A percentile compares a stretch with the other conserved stretches of the same genome.
Conservation (phyloP, 2,329 filamentous ascomycete species). For the Paracoccidioides lutzii region DNA sequence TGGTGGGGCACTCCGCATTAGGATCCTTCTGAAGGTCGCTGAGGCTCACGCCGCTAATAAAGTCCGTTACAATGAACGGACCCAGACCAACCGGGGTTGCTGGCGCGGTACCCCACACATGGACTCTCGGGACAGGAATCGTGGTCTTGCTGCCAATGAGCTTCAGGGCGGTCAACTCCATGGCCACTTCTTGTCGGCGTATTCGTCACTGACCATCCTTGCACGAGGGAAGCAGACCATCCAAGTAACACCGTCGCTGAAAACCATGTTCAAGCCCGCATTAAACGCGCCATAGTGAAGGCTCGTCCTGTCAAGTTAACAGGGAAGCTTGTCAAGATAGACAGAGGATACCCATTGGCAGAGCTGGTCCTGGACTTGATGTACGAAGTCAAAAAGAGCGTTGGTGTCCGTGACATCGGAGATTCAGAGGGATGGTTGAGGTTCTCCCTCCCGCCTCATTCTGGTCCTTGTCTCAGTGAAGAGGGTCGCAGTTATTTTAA, state of each 20-base stretch:
- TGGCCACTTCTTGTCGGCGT: constrained; percentile 20
- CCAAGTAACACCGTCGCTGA: constrained; percentile 18
- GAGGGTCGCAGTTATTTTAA: too few relatives aligned
- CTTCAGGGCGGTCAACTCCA: constrained; percentile 18
- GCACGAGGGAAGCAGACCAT: constrained; percentile 21
- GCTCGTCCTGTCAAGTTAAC: constrained; percentile 17
- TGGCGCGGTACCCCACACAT: constrained; percentile 18
- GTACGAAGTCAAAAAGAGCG: constrained; percentile 12
- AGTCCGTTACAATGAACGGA: constrained; percentile 23
- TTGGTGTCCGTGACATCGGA: constrained; percentile 15
- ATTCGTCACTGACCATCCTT: constrained; percentile 18
- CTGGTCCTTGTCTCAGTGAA: too few relatives aligned
- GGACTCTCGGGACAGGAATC: constrained; percentile 18
- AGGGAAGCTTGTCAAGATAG: constrained; percentile 21
- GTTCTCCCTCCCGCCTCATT: too few relatives aligned
- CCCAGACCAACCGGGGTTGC: constrained; percentile 17
- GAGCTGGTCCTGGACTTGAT: constrained; percentile 13
- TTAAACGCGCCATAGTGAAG: constrained; percentile 24
- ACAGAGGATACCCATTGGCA: constrained; percentile 24
- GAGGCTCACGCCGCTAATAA: constrained; percentile 17
- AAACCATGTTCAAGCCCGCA: constrained; percentile 22
- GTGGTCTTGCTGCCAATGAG: constrained; percentile 17
- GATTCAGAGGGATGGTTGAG: neutral
- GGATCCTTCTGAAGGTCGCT: constrained; percentile 18
- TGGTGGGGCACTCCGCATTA: constrained; percentile 27